Evolutionary conservation across 1,284 basidiomycete species (phyloP).

Genomic region (Malassezia pachydermatis): DNA sequence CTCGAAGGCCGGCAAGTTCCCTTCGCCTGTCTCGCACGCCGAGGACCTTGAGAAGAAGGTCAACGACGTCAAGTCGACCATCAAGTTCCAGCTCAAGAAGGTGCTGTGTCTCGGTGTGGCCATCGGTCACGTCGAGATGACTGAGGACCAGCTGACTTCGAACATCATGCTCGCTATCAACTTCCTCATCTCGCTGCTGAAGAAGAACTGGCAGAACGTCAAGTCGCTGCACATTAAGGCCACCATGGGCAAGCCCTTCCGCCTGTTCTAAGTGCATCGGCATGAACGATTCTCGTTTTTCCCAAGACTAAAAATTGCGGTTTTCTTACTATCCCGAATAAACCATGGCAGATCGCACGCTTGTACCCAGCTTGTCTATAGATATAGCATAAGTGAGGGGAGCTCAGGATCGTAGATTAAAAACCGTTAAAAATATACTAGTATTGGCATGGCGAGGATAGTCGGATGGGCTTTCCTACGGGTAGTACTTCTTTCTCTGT

Average conservation of each 20-base stretch:
- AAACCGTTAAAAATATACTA: not conserved
- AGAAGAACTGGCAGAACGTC: conserved; percentile 99
- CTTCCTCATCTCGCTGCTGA: conserved; percentile 97
- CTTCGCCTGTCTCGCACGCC: conserved; percentile 74
- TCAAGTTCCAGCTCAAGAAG: conserved; percentile 69
- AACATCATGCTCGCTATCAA: conserved; percentile 99
- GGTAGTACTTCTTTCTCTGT: no score
- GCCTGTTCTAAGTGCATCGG: conserved; percentile 63
- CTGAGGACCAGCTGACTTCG: conserved; percentile 86
- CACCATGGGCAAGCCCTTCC: conserved; percentile 97
- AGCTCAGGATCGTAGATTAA: conserved; percentile 16
- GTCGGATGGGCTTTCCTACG: not conserved
- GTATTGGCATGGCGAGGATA: not conserved
- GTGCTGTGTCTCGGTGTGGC: conserved; percentile 98
- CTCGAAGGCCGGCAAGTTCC: conserved; percentile 99
- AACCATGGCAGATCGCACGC: conserved; percentile 20
- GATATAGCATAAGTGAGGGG: conserved; percentile 17
- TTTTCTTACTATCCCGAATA: conserved; percentile 7
- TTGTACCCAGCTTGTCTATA: conserved; percentile 19
- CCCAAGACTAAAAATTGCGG: not conserved
- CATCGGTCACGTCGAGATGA: conserved; percentile 94
- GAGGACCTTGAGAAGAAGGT: conserved; percentile 90
- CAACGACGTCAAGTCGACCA: conserved; percentile 90
- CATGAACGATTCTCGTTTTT: not conserved
- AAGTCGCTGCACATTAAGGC: conserved; percentile 97